Base-by-base conservation (phyloP, 2,329 filamentous ascomycete genomes). In the Albophoma yamanashiensis region DNA sequence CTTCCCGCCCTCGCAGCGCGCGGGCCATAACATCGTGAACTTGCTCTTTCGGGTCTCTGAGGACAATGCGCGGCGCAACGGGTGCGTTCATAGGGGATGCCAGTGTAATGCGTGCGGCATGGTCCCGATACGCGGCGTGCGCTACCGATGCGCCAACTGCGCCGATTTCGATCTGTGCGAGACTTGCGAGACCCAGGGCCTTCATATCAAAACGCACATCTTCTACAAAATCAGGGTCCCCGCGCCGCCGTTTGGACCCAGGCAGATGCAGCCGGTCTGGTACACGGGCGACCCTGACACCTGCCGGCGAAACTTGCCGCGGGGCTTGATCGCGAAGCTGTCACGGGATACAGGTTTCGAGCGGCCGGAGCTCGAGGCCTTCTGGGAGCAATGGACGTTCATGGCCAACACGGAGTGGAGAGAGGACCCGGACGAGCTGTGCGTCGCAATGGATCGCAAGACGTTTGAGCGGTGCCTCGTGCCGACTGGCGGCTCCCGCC, bases 361-460 rank as follows among this genome's bases (percentile, higher is more conserved):
- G 69, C 84, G 89, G 36, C 88, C 91, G 1, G 91, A 96, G 72
- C 78, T 99, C 7, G 93, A 97, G 74, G 93, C 92, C 8, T 84
- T 96, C 50, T 97, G 92, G 88, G 93, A 97, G 69, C 93, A 97
- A 70, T 99, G 96, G 82, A 92, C 90, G 6, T 97, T 92, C 71
- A 87, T 97, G 74, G 93, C 93, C 50, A 93, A 89, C 65, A 88
- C 87, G 7, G 87, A 93, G 70, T 96, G 89, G 88, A 78, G 85
- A 40, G 83, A 88, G 22, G 93, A 97, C 69, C 89, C 91, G 0
- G 86, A 89, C 66, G 82, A 87, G 27, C 80, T 97, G 50, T 80
- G 83, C 59, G 81, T 93, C 66, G 94, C 92, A 40, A 95, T 97
- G 78, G 92, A 97, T 70, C 86, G 92, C 62, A 89, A 89, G 73